Evolutionary conservation across 2,329 filamentous ascomycete species (phyloP).

Genomic region (Madurella fahalii): DNA sequence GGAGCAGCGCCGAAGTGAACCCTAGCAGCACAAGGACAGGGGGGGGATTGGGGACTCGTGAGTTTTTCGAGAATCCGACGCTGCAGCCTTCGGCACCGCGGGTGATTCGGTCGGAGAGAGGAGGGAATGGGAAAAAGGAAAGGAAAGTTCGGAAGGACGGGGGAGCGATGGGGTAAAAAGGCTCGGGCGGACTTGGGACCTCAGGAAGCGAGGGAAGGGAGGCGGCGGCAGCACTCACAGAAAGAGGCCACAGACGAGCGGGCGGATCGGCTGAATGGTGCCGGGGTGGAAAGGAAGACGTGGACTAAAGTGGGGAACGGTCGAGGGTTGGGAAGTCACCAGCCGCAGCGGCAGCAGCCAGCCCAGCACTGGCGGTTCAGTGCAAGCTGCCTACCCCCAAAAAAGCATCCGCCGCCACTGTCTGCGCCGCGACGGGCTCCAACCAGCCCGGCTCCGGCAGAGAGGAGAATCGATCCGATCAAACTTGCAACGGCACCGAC

Average conservation of each 20-base stretch:
- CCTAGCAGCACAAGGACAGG: constrained; percentile 5
- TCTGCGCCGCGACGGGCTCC: background rate
- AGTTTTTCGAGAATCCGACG: background rate
- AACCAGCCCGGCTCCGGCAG: constrained; percentile 1
- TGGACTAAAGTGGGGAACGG: constrained; percentile 24
- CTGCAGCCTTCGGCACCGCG: constrained; percentile 5
- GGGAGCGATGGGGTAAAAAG: constrained; percentile 28
- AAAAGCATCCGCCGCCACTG: constrained; percentile 1
- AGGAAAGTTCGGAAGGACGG: constrained; percentile 19
- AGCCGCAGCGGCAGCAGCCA: background rate
- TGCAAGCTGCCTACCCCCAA: constrained; percentile 11
- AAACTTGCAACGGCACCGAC: background rate
- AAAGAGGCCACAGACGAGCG: constrained; percentile 26
- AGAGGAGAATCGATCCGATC: constrained; percentile 4
- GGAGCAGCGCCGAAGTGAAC: constrained; percentile 17
- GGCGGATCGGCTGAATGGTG: constrained; percentile 31
- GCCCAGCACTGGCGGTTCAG: background rate
- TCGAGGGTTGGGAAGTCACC: constrained; percentile 15
- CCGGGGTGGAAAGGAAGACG: constrained; percentile 26
- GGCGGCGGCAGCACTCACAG: constrained; percentile 27
- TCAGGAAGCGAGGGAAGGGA: constrained; percentile 28
- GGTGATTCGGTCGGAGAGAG: constrained; percentile 14
- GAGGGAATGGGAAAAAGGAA: constrained; percentile 11
- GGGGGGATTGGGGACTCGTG: background rate
- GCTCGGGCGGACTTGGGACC: constrained; percentile 25